Conservation (phyloP, 2,329 filamentous ascomycete genomes). For the Stachybotrys elegans region DNA sequence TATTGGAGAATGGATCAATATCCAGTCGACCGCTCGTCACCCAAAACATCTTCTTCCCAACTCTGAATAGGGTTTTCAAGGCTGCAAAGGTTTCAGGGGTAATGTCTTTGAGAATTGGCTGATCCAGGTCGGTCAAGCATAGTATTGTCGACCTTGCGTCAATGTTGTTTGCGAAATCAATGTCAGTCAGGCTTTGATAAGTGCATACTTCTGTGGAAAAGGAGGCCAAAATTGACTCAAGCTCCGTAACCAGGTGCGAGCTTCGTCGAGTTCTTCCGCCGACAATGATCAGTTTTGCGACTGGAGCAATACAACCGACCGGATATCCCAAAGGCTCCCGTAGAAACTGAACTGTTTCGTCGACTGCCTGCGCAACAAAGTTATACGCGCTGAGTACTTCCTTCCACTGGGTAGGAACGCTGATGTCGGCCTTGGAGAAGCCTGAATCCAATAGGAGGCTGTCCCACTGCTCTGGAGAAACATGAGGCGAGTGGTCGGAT, state of each 20-base stretch:
- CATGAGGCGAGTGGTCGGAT: not conserved
- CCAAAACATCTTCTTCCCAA: conserved; percentile 7
- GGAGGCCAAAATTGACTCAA: no score
- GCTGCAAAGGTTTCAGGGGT: conserved; percentile 5
- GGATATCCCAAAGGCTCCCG: not conserved
- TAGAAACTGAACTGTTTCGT: not conserved
- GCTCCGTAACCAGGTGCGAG: no score
- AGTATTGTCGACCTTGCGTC: conserved; percentile 1
- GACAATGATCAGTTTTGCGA: not conserved
- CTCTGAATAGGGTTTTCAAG: conserved; percentile 7
- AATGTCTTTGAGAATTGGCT: conserved; percentile 6
- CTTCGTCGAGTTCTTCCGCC: not conserved
- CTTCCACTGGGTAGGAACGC: no score
- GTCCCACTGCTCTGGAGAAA: conserved; percentile 5
- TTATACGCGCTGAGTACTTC: not conserved
- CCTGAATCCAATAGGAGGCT: conserved; percentile 5
- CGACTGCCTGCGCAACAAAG: not conserved
- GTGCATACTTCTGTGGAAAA: not conserved
- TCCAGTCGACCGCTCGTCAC: conserved; percentile 7
- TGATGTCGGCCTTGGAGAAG: conserved; percentile 9
- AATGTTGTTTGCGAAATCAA: not conserved
- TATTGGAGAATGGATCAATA: conserved; percentile 6
- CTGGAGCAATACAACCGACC: not conserved
- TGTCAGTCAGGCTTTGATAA: not conserved
- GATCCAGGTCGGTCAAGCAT: conserved; percentile 8